These are phyloP conservation scores for Trichoderma oligosporum DNA, from an alignment of 2,329 filamentous ascomycete genomes.

Conservation along the genomic window DNA sequence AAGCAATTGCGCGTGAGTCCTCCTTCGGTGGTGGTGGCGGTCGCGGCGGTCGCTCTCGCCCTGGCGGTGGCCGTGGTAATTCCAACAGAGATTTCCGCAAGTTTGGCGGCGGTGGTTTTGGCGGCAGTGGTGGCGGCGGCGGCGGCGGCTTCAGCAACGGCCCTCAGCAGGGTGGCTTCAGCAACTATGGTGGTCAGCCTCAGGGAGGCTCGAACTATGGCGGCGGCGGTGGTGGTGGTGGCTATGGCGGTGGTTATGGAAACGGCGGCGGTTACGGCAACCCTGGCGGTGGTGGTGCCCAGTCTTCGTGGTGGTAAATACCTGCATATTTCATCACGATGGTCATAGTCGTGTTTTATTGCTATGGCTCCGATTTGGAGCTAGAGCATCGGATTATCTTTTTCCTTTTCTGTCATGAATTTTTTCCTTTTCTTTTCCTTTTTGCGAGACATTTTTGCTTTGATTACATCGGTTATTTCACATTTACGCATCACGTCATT, in stretches of 20 bases:
- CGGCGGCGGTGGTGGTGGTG: conserved; percentile 38
- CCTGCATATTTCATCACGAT: not conserved
- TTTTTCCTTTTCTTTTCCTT: conserved; percentile 26
- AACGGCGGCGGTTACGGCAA: conserved; percentile 55
- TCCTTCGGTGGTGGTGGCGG: conserved; percentile 72
- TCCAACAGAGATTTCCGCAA: conserved; percentile 90
- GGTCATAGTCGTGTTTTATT: conserved; percentile 18
- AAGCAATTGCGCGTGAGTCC: conserved; percentile 94
- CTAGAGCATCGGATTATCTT: conserved; percentile 23
- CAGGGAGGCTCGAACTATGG: conserved; percentile 39
- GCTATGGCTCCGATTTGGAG: conserved; percentile 17
- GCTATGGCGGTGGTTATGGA: conserved; percentile 45
- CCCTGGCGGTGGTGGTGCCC: conserved; percentile 64
- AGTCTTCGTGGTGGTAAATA: conserved; percentile 66
- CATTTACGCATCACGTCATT: conserved; percentile 31
- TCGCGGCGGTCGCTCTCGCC: conserved; percentile 51
- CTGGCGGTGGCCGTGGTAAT: conserved; percentile 62
- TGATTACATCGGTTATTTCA: conserved; percentile 26
- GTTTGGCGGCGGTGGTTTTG: conserved; percentile 56
- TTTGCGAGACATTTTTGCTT: conserved; percentile 26
- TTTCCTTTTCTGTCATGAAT: not conserved
- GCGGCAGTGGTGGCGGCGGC: conserved; percentile 40
- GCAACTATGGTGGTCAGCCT: conserved; percentile 30
- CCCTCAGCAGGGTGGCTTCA: conserved; percentile 34
- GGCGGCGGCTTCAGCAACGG: conserved; percentile 34